These are phyloP conservation scores for Glycyrrhiza uralensis DNA, from an alignment of 306 rosid species.

Conservation along the genomic window DNA sequence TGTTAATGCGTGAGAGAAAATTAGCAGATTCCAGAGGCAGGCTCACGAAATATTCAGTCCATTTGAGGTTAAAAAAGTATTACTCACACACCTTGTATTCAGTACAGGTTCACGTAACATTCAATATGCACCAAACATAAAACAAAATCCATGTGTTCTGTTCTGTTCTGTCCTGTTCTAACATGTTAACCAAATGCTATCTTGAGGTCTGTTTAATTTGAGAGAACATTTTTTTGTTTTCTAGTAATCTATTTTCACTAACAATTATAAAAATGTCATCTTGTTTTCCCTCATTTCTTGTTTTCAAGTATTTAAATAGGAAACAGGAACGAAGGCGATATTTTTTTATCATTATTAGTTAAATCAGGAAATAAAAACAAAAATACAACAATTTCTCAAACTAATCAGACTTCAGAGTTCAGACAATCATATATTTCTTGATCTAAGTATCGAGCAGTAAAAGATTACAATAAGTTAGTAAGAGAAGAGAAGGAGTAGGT, in stretches of 20 bases:
- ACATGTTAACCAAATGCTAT: no score
- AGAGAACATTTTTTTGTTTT: neutral
- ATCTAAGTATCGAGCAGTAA: neutral
- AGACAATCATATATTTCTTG: neutral
- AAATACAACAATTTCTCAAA: neutral
- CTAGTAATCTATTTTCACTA: neutral
- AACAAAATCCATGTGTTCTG: no score
- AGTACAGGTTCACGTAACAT: no score
- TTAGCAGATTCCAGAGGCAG: neutral
- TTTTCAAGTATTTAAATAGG: neutral
- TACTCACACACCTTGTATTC: neutral
- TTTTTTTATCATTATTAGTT: neutral
- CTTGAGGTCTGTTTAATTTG: neutral
- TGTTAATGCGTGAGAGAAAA: neutral
- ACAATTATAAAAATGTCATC: neutral
- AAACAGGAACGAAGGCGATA: neutral
- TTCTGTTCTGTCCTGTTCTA: no score
- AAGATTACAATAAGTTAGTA: neutral
- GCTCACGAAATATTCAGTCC: neutral
- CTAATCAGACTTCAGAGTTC: neutral
- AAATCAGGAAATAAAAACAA: neutral
- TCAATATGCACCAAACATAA: no score
- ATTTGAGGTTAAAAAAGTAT: neutral
- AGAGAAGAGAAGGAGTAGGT: neutral
- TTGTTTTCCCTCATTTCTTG: neutral